A percentile compares a stretch with the other conserved stretches of the same genome.
phyloP scores from a whole-genome alignment of 768 basidiomycete species.

The Kwoniella dejecticola region DNA sequence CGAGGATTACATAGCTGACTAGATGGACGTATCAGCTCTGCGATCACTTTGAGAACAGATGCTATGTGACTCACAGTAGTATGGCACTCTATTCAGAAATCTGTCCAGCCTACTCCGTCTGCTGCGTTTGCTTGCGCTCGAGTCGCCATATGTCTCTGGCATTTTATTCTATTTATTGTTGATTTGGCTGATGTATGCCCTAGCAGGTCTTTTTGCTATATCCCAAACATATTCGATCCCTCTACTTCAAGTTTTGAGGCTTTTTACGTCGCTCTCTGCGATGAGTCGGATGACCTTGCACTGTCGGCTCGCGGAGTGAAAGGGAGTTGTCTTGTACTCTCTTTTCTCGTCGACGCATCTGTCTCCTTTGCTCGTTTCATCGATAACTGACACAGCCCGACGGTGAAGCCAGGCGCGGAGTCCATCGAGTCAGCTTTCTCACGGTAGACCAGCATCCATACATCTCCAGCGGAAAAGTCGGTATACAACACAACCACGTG shows the following conservation, averaged over 20 bases:
- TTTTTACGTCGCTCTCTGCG: too few relatives aligned
- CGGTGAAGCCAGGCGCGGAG: not conserved
- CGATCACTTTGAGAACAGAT: not conserved
- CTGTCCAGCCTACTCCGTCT: conserved; percentile 3
- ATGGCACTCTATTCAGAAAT: conserved; percentile 11
- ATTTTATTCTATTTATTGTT: conserved; percentile 9
- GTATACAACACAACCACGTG: not conserved
- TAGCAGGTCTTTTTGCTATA: not conserved
- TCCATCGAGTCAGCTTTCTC: not conserved
- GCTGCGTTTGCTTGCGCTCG: conserved; percentile 6
- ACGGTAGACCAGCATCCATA: not conserved
- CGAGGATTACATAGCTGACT: conserved; percentile 32
- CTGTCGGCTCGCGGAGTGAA: too few relatives aligned
- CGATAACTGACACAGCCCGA: not conserved
- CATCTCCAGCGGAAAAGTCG: not conserved
- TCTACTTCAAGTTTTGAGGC: too few relatives aligned
- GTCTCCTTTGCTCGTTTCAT: too few relatives aligned
- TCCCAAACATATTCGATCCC: too few relatives aligned
- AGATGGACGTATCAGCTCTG: not conserved
- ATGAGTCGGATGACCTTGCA: too few relatives aligned
- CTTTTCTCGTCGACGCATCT: too few relatives aligned
- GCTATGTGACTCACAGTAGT: conserved; percentile 16
- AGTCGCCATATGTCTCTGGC: conserved; percentile 1
- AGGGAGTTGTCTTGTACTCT: too few relatives aligned
- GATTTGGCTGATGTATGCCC: not conserved